Evolutionary conservation across 441 rosid species (phyloP), one percentile per base, ranked within the genome.

Genomic region (Bocquillonia castaneifolia): DNA sequence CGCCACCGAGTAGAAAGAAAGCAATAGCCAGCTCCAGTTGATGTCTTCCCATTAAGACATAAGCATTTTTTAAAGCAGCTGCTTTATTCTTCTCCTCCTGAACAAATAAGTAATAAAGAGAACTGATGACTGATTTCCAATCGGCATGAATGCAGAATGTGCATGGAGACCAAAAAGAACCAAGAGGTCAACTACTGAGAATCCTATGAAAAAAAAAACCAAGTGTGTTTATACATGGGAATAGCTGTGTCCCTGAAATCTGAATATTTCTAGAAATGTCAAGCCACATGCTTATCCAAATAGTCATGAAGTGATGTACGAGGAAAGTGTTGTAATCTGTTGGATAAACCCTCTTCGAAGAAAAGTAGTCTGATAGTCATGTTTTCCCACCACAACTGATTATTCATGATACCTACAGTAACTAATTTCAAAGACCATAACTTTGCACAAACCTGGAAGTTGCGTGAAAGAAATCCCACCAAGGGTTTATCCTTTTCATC

Each of bases 1-100:
- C 99, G 72, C 99, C 95, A 72, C 99, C 99, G 68, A 93, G 97
- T 68, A 93, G 84, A 78, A 93, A 93, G 84, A 93, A 91, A 68
- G 95, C 96, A 78, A 84, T 74, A 64, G 99, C 97, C 77, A 91
- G 76, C 83, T 89, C 97, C 77, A 91, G 78, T 68, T 93, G 97
- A 81, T 93, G 99, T 75, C 88, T 88, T 45, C 99, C 96, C 90
- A 93, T 85, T 74, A 93, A 84, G 75, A 93, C 97, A 78, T 91
- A 93, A 20, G 97, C 99, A 86, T 93, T 91, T 85, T 93, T 93
- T 73, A 93, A 76, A 74, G 97, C 97, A 70, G 97, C 99, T 56
- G 96, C 88, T 83, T 87, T 93, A 73, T 91, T 85, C 78, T 88
- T 93, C 76, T 93, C 99, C 77, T 91, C 99, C 97, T 93, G 81